Conservation (phyloP, 805 yeast genomes). For the Suhomyces sp. region DNA sequence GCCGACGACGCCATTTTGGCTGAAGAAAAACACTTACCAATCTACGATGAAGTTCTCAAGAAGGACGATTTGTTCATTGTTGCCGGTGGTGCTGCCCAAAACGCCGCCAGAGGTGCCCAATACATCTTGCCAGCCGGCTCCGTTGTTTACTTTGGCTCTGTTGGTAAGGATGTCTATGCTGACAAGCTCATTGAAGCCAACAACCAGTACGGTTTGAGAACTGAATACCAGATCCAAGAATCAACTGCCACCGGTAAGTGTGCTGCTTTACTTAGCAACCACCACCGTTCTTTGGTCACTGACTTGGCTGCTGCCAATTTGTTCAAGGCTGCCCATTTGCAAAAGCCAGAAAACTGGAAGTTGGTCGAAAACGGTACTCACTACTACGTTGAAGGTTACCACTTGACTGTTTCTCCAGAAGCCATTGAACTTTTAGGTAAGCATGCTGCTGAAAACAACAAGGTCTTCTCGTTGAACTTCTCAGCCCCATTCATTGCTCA, state of each 20-base stretch:
- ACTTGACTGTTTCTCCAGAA: slow-evolving; percentile 94
- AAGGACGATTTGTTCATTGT: slow-evolving; percentile 62
- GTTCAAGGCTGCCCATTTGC: slow-evolving; percentile 85
- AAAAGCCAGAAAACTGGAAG: slow-evolving; percentile 86
- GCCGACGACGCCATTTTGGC: slow-evolving; percentile 91
- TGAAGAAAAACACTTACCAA: slow-evolving; percentile 81
- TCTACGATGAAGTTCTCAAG: slow-evolving; percentile 74
- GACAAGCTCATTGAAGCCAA: slow-evolving; percentile 82
- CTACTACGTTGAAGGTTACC: slow-evolving; percentile 98
- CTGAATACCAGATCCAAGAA: slow-evolving; percentile 79
- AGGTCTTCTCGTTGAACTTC: slow-evolving; percentile 78
- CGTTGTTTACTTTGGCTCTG: slow-evolving; percentile 94
- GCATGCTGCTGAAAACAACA: slow-evolving; percentile 83
- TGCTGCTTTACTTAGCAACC: slow-evolving; percentile 90
- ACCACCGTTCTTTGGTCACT: slow-evolving; percentile 89
- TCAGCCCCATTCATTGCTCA: slow-evolving; percentile 97
- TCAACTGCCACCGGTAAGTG: slow-evolving; percentile 91
- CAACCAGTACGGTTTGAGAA: slow-evolving; percentile 79
- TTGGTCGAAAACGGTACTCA: slow-evolving; percentile 75
- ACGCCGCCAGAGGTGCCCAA: slow-evolving; percentile 98
- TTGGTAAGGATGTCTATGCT: slow-evolving; percentile 88
- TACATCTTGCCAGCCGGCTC: slow-evolving; percentile 77
- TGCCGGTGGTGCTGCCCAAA: slow-evolving; percentile 99
- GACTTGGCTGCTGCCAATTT: slow-evolving; percentile 98
- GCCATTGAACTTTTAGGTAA: slow-evolving; percentile 88